Evolutionary conservation across 2,329 filamentous ascomycete species (phyloP), one percentile per base, ranked within the genome.

Genomic region (Thermomyces lanuginosus): DNA sequence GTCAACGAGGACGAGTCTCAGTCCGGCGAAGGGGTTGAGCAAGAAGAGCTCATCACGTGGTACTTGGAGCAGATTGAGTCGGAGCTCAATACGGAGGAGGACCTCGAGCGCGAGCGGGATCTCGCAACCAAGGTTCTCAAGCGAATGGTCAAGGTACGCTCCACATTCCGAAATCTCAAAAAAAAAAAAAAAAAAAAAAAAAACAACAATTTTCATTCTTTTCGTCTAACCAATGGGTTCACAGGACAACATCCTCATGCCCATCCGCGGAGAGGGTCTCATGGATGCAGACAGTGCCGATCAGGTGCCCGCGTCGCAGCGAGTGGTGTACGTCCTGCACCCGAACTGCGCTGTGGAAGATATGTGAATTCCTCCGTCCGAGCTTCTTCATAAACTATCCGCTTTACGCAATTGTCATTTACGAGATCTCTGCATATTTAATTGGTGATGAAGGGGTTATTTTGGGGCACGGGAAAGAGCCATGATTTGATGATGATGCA

Each of bases 21-120:
- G 7, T 69, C 61, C 0, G 81, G 80, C 21, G 81, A 92, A 39
- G 89, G 89, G 30, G 75, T 93, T 7, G 76, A 83, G 33, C 75
- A 81, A 38, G 76, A 92, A 28, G 75, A 76, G 22, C 63, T 98
- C 16, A 56, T 91, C 16, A 59, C 80, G 26, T 92, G 83, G 82
- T 98, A 92, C 49, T 64, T 95, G 12, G 86, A 95, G 57, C 75
- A 86, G 54, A 78, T 79, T 42, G 89, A 98, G 51, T 69, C 73
- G 10, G 77, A 91, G 45, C 58, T 98, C 32, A 66, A 77, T 18
- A 76, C 62, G 21, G 76, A 91, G 51, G 82, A 92, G 30, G 81
- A 84, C 40, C 66, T 92, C 44, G 68, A 84, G 46, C 61, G 59
- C 9, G 83, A 95, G 56, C 68, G 71, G 46, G 61, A 61, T 3